A percentile compares a stretch with the other conserved stretches of the same genome.
These are phyloP conservation scores for Rhododendron molle DNA, from an alignment of 148 eudicot species.

Conservation along the genomic window DNA sequence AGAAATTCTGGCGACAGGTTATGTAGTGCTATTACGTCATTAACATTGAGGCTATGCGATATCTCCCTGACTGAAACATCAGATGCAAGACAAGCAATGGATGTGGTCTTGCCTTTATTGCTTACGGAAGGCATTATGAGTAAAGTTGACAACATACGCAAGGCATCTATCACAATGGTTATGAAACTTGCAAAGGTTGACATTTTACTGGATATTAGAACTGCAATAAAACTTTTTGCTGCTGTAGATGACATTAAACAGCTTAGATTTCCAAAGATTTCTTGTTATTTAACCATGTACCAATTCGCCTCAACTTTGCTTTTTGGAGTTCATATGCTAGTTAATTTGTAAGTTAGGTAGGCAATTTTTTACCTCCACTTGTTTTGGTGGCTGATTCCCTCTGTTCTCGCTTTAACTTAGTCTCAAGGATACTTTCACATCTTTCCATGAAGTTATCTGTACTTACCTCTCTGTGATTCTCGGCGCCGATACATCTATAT, in stretches of 20 bases:
- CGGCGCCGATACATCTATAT: background rate
- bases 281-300: background rate
- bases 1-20: constrained; percentile 88
- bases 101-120: constrained; percentile 77
- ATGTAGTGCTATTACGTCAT: constrained; percentile 72
- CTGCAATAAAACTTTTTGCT: background rate
- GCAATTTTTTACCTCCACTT: background rate
- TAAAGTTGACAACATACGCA: constrained; percentile 89
- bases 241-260: background rate
- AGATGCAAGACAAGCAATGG: constrained; percentile 75
- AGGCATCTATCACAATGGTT: constrained; percentile 86
- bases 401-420: background rate
- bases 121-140: constrained; percentile 94
- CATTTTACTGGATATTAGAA: background rate
- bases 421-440: background rate
- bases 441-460: background rate
- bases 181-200: constrained; percentile 94
- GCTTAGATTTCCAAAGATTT: background rate
- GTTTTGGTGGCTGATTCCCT: background rate
- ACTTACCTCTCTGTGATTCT: background rate
- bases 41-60: constrained; percentile 87
- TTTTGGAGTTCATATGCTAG: background rate
- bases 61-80: constrained; percentile 72
- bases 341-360: background rate
- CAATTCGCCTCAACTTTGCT: background rate